Conservation (phyloP, 2,329 filamentous ascomycete species). For the Dactylellina leptospora region DNA sequence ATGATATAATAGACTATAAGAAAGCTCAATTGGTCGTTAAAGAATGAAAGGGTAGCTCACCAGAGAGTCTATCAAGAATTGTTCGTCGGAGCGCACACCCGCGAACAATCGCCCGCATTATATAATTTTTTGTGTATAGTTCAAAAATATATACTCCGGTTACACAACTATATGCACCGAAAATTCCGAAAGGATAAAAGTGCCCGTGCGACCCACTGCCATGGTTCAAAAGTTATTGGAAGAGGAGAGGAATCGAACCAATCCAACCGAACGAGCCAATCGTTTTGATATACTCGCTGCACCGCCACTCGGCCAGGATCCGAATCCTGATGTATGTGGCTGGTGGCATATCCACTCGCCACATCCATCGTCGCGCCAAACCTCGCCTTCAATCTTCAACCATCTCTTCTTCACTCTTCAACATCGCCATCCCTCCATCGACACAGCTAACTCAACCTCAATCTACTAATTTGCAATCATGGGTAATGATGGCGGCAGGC, state of each 20-base stretch:
- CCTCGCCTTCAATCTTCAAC: background rate
- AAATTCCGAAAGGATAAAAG: constrained; percentile 1
- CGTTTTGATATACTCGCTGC: constrained; percentile 44
- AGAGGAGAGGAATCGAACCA: constrained; percentile 2
- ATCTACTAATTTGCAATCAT: constrained; percentile 64
- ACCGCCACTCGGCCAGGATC: constrained; percentile 49
- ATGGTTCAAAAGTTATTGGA: constrained; percentile 9
- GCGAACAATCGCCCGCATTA: constrained; percentile 11
- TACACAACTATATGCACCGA: constrained; percentile 28
- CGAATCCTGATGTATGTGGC: constrained; percentile 38
- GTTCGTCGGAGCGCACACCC: constrained; percentile 17
- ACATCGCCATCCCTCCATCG: background rate
- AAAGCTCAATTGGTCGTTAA: background rate
- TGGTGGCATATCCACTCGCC: constrained; percentile 8
- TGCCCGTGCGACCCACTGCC: constrained; percentile 8
- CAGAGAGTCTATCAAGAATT: constrained; percentile 9
- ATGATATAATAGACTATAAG: background rate
- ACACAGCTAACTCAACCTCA: background rate
- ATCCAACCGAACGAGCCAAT: background rate
- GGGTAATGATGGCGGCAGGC: constrained; percentile 95
- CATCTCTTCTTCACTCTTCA: background rate
- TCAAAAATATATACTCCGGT: constrained; percentile 1
- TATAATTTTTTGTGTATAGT: no score
- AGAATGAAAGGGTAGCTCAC: background rate
- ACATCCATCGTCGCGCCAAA: constrained; percentile 6